Conservation (phyloP, 2,329 filamentous ascomycete species). For the Ophiostoma triangulosporum region DNA sequence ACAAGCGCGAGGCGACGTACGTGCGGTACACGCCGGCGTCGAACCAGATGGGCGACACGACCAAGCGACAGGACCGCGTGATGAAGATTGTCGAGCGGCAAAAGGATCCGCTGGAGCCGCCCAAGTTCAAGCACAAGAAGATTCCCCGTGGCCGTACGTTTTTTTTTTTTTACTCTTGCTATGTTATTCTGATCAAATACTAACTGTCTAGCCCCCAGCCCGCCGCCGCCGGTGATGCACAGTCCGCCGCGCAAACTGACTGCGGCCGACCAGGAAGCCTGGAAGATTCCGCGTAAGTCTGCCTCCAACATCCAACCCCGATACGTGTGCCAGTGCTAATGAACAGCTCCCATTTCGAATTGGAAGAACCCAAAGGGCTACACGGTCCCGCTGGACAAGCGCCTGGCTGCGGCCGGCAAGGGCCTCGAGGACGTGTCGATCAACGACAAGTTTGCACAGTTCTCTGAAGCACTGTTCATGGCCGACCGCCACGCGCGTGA, state of each 20-base stretch:
- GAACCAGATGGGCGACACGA: slow-evolving; percentile 75
- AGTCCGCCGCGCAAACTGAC: slow-evolving; percentile 90
- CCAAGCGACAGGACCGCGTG: slow-evolving; percentile 82
- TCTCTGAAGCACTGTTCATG: slow-evolving; percentile 86
- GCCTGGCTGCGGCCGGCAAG: slow-evolving; percentile 82
- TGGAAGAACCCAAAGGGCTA: slow-evolving; percentile 99
- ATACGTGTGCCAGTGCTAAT: not conserved
- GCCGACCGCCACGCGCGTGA: slow-evolving; percentile 91
- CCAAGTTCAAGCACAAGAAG: slow-evolving; percentile 98
- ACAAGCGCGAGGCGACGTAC: slow-evolving; percentile 70
- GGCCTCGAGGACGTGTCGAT: slow-evolving; percentile 88
- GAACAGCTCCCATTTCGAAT: slow-evolving; percentile 69
- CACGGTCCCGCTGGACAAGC: slow-evolving; percentile 89
- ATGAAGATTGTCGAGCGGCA: slow-evolving; percentile 97
- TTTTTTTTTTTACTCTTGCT: not conserved
- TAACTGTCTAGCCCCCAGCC: slow-evolving; percentile 48
- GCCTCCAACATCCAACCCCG: too few relatives aligned
- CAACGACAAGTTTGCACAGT: slow-evolving; percentile 96
- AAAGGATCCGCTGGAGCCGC: slow-evolving; percentile 88
- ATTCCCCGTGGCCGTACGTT: slow-evolving; percentile 49
- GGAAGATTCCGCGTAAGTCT: slow-evolving; percentile 55
- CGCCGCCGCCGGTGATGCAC: slow-evolving; percentile 87
- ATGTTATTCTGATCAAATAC: not conserved
- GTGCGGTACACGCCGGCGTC: slow-evolving; percentile 92
- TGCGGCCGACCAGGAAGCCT: slow-evolving; percentile 91